Conservation (phyloP, 208 protist species). For the Acanthamoeba quina region DNA sequence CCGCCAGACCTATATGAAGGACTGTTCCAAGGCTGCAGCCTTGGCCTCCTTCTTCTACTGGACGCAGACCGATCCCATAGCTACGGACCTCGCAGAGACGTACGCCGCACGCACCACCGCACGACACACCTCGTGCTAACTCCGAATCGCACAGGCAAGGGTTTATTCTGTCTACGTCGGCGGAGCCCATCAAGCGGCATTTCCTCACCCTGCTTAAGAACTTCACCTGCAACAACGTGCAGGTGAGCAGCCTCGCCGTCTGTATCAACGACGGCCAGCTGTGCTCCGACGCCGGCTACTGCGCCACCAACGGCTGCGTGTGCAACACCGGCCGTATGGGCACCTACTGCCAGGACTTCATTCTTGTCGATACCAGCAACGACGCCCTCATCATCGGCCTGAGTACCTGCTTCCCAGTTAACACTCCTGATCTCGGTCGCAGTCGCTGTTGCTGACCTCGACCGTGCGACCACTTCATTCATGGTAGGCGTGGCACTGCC, state of each 20-base stretch:
- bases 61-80: neutral
- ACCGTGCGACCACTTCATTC: too few species aligned
- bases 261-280: constrained; percentile 16
- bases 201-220: neutral
- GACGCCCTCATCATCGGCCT: neutral
- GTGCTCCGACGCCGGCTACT: neutral
- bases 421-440: too few species aligned
- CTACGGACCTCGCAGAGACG: neutral
- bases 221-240: constrained; percentile 4
- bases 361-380: neutral
- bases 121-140: too few species aligned
- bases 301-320: neutral
- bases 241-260: neutral
- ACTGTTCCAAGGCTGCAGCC: neutral
- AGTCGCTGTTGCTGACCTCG: too few species aligned
- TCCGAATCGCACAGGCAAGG: neutral
- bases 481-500: neutral
- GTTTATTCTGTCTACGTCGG: neutral
- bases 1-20: neutral
- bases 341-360: neutral
- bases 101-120: too few species aligned
- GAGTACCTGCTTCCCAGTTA: neutral
- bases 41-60: neutral
- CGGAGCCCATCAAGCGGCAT: neutral
- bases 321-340: neutral